Conservation (phyloP, 1,139 yeast genomes). For the Sugiyamaella novakii region DNA sequence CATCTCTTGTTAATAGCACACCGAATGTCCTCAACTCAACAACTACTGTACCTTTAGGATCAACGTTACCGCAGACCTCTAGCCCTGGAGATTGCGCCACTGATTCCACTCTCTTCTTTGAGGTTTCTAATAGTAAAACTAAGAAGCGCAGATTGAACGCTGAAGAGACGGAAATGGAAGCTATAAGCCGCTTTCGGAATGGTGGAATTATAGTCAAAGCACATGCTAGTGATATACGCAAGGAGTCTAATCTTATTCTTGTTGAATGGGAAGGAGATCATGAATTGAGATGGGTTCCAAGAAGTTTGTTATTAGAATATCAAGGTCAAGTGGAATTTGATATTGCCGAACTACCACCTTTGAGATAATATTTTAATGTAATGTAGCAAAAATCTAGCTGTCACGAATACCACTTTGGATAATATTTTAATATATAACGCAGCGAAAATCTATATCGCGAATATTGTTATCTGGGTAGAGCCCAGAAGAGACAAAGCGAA, state of each 20-base stretch:
- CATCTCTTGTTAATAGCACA: too few species aligned
- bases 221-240: constrained; percentile 11
- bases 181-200: constrained; percentile 1
- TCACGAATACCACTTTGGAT: neutral
- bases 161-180: constrained; percentile 2
- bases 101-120: too few species aligned
- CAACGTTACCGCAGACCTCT: neutral
- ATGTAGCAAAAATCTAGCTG: neutral
- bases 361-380: neutral
- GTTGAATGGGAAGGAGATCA: constrained; percentile 12
- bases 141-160: neutral
- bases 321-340: constrained; percentile 12
- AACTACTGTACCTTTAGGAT: too few species aligned
- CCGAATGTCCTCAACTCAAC: too few species aligned
- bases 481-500: neutral
- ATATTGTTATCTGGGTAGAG: constrained; percentile 8
- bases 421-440: too few species aligned
- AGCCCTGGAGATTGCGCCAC: too few species aligned
- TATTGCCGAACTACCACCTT: constrained; percentile 8
- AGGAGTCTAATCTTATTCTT: constrained; percentile 7
- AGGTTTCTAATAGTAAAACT: constrained; percentile 4
- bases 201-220: constrained; percentile 4
- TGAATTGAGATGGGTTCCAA: constrained; percentile 13
- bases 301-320: constrained; percentile 3
- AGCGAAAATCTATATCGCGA: too few species aligned